Base-by-base conservation (phyloP, 1,284 basidiomycete genomes). In the Moniliophthora roreri region DNA sequence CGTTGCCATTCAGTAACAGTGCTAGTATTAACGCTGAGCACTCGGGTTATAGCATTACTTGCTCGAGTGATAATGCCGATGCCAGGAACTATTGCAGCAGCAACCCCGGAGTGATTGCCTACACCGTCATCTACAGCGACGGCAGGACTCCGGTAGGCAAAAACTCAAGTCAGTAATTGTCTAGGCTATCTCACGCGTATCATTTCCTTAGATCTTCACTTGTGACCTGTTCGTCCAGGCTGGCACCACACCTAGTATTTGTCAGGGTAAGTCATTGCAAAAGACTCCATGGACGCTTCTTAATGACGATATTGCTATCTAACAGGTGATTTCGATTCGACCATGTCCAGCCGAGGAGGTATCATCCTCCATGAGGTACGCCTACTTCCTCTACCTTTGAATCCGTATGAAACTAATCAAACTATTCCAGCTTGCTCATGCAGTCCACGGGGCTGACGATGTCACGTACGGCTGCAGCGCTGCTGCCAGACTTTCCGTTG, bases 341-440 rank as follows among this genome's bases (percentile, higher is more conserved):
- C 55, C 6, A 51, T 48, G 35, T 56, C 55, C 1, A 57, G 58
- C 51, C 21, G 47, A 11, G 58, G 58, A 20, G 58, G 58, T 24
- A 54, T 59, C 20, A 41, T 59, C 3, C 50, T 59, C 34, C 58
- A 59, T 44, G 58, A 59, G 41, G 53, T 58, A n/a, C 32, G 39
- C 26, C 8, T 13, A 37, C 32, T 26, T 21, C 11, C 28, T 32
- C 28, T 11, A 32, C 11, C 38, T 6, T 26, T 9, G 35, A 24
- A 9, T 36, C 9, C 24, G 18, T 6, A 13, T 20, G 20, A 18
- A 13, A 41, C 42, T 44, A 11, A 11, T 16, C n/a, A 20, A 57
- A 32, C 28, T 32, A 6, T 11, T 6, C 11, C 28, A 32, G 56
- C 55, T 59, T 32, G 53, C 58, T 5, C 58, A 59, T 32, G 58